Evolutionary conservation across 768 basidiomycete genomes (phyloP).

Genomic region (Mycena vulgaris): DNA sequence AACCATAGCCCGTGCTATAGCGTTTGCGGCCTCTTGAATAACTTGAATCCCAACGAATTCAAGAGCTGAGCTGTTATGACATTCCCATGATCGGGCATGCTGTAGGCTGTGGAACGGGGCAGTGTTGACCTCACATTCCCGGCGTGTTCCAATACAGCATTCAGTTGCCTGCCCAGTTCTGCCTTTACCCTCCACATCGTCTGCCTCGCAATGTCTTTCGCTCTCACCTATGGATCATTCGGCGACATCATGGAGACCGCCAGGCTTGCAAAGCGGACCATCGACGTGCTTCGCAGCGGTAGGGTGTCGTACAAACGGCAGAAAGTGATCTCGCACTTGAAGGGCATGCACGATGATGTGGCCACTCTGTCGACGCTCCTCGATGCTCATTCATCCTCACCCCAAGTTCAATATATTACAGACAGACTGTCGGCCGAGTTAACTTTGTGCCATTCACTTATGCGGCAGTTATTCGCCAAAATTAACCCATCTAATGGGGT

Average conservation of each 20-base stretch:
- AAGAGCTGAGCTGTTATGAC: too few relatives aligned
- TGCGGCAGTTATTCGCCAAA: not conserved
- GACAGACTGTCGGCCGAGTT: slow-evolving; percentile 11
- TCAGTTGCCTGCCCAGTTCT: not conserved
- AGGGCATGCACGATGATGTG: slow-evolving; percentile 9
- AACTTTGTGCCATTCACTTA: slow-evolving; percentile 1
- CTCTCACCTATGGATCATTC: slow-evolving; percentile 23
- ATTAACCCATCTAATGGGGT: not conserved
- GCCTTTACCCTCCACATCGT: not conserved
- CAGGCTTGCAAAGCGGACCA: slow-evolving; percentile 9
- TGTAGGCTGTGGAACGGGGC: too few relatives aligned
- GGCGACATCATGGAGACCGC: slow-evolving; percentile 18
- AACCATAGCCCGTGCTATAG: too few relatives aligned
- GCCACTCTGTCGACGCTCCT: not conserved
- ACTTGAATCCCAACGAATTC: too few relatives aligned
- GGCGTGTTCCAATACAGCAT: too few relatives aligned
- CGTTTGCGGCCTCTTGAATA: too few relatives aligned
- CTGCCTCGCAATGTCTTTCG: not conserved
- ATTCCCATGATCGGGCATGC: too few relatives aligned
- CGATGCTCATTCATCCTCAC: not conserved
- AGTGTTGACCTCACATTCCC: too few relatives aligned
- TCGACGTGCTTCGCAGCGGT: slow-evolving; percentile 15
- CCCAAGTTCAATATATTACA: not conserved
- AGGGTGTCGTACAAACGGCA: not conserved
- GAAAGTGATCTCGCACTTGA: not conserved